These are phyloP conservation scores for Phoma sp. DNA, from an alignment of 2,329 filamentous ascomycete species.

Conservation along the genomic window DNA sequence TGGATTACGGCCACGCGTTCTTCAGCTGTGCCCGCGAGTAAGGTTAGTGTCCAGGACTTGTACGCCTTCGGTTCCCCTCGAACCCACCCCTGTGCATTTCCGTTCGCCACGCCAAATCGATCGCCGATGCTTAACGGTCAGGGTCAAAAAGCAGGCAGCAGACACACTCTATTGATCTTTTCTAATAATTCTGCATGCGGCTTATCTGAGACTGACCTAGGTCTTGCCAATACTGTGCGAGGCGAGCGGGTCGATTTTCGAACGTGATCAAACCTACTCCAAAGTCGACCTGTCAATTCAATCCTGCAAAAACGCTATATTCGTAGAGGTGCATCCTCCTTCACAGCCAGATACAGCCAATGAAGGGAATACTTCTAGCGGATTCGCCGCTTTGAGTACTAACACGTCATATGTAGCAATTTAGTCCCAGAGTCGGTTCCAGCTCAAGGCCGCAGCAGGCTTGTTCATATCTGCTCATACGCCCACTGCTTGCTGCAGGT, in stretches of 20 bases:
- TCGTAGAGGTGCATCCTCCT: background rate
- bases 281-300: background rate
- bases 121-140: slow-evolving; percentile 11
- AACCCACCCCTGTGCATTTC: slow-evolving; percentile 9
- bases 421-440: background rate
- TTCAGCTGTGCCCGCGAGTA: slow-evolving; percentile 1
- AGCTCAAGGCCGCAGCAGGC: background rate
- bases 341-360: background rate
- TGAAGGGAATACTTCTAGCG: background rate
- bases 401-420: background rate
- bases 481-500: background rate
- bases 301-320: background rate
- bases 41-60: slow-evolving; percentile 3
- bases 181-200: background rate
- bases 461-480: background rate
- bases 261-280: background rate
- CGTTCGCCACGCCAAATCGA: slow-evolving; percentile 9
- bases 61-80: background rate
- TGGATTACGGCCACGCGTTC: background rate
- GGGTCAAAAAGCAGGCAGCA: background rate
- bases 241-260: background rate
- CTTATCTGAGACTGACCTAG: background rate
- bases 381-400: background rate
- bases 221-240: background rate
- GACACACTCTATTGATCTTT: background rate